Conservation (phyloP, 1,284 basidiomycete species). For the Puccinia horiana region DNA sequence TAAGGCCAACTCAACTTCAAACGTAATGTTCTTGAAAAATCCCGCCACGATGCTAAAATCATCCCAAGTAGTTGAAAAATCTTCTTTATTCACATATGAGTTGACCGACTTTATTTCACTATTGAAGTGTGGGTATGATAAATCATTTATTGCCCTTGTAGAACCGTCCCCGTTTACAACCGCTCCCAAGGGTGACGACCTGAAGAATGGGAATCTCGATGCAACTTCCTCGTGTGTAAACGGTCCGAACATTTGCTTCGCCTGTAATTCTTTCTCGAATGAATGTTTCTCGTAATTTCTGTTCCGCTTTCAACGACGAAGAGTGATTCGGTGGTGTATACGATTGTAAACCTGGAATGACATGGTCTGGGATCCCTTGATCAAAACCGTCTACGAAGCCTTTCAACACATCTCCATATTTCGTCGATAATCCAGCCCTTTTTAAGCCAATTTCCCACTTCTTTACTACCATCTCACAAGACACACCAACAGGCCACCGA, state of each 20-base stretch:
- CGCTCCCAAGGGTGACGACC: too few species aligned
- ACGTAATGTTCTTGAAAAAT: too few species aligned
- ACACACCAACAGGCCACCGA: background rate
- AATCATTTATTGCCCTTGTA: background rate
- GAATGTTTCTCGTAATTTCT: background rate
- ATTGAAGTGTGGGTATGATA: background rate
- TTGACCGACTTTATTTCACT: too few species aligned
- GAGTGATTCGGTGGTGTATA: slow-evolving; percentile 7
- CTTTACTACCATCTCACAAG: background rate
- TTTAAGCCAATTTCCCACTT: background rate
- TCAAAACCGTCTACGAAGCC: background rate
- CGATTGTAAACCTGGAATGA: background rate
- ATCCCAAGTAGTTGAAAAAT: too few species aligned
- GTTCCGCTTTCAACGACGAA: background rate
- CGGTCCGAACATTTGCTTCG: slow-evolving; percentile 9
- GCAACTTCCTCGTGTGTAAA: slow-evolving; percentile 7
- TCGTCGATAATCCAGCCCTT: background rate
- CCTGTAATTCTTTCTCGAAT: background rate
- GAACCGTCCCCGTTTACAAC: background rate
- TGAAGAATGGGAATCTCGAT: background rate
- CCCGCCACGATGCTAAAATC: too few species aligned
- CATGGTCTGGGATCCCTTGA: slow-evolving; percentile 14
- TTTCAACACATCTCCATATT: background rate
- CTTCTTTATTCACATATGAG: too few species aligned
- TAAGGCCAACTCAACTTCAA: too few species aligned